Percentiles rank a stretch among this genome's conserved stretches.
These are phyloP conservation scores for Aureobasidium pullulans DNA, from an alignment of 2,329 filamentous ascomycete species.

Conservation along the genomic window DNA sequence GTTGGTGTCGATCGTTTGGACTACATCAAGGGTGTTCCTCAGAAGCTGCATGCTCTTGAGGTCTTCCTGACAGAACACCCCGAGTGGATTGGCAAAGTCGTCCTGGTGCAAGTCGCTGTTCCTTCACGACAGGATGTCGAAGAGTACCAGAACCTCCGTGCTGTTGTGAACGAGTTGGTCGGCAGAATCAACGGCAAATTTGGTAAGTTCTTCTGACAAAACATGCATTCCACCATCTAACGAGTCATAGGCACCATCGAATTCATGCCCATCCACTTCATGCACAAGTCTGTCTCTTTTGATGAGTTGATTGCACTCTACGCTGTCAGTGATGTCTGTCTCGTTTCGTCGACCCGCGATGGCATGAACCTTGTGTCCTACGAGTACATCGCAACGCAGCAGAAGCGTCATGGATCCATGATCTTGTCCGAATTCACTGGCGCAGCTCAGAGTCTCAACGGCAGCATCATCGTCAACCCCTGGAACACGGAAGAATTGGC, in stretches of 20 bases:
- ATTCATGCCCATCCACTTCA: slow-evolving; percentile 98
- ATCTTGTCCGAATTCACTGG: slow-evolving; percentile 96
- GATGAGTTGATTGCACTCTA: slow-evolving; percentile 93
- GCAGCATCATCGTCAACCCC: slow-evolving; percentile 89
- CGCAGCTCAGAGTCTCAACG: slow-evolving; percentile 88
- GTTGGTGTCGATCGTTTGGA: slow-evolving; percentile 94
- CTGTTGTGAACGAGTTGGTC: slow-evolving; percentile 93
- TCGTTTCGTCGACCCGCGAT: slow-evolving; percentile 92
- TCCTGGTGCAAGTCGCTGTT: slow-evolving; percentile 91
- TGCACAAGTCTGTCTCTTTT: slow-evolving; percentile 92
- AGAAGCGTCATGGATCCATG: slow-evolving; percentile 83
- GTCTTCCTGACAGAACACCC: slow-evolving; percentile 95
- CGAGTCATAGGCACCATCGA: slow-evolving; percentile 65
- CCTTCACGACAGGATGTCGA: slow-evolving; percentile 93
- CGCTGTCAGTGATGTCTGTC: slow-evolving; percentile 81
- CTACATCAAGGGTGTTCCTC: slow-evolving; percentile 97
- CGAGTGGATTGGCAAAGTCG: slow-evolving; percentile 96
- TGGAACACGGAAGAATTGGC: slow-evolving; percentile 98
- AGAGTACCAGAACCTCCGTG: slow-evolving; percentile 92
- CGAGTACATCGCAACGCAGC: slow-evolving; percentile 93
- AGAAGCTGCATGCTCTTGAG: slow-evolving; percentile 93
- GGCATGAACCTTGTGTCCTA: slow-evolving; percentile 99
- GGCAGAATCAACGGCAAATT: slow-evolving; percentile 96
- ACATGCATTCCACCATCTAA: slow-evolving; percentile 14
- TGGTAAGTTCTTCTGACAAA: slow-evolving; percentile 37